Evolutionary conservation across 2,329 filamentous ascomycete species (phyloP).

Genomic region (Nigrospora oryzae): DNA sequence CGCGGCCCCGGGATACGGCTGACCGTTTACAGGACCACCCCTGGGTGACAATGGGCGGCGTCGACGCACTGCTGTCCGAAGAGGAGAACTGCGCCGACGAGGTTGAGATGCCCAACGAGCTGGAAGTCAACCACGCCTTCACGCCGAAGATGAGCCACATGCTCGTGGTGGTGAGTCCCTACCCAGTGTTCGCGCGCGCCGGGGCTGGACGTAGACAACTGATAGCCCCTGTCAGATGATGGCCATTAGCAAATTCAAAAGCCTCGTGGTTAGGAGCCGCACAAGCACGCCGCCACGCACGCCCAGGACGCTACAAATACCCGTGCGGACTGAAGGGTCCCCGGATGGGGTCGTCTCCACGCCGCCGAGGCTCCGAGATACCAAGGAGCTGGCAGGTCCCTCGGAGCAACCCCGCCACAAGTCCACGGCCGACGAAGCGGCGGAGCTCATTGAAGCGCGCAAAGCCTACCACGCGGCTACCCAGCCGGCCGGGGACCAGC

Average conservation of each 20-base stretch:
- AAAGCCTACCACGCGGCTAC: conserved; percentile 28
- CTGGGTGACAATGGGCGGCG: conserved; percentile 81
- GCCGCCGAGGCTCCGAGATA: not conserved
- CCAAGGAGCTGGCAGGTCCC: conserved; percentile 2
- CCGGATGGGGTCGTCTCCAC: not conserved
- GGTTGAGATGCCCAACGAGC: conserved; percentile 76
- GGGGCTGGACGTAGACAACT: not conserved
- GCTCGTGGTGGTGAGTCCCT: conserved; percentile 60
- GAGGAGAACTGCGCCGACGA: conserved; percentile 81
- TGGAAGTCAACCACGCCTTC: conserved; percentile 85
- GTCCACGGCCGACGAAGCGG: conserved; percentile 38
- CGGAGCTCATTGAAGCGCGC: conserved; percentile 37
- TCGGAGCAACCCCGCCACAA: conserved; percentile 13
- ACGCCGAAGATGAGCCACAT: conserved; percentile 84
- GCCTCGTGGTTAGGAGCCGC: conserved; percentile 48
- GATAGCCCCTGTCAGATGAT: conserved; percentile 53
- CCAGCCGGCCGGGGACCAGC: conserved; percentile 18
- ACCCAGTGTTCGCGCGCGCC: too few relatives aligned
- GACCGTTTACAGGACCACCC: conserved; percentile 60
- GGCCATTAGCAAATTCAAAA: conserved; percentile 84
- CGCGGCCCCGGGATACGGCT: conserved; percentile 5
- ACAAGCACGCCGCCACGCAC: conserved; percentile 16
- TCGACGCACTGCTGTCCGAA: conserved; percentile 67
- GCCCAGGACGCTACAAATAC: conserved; percentile 9
- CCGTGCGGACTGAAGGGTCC: not conserved